phyloP scores from a whole-genome alignment of 129 eudicot genomes.

The Glebionis coronaria region DNA sequence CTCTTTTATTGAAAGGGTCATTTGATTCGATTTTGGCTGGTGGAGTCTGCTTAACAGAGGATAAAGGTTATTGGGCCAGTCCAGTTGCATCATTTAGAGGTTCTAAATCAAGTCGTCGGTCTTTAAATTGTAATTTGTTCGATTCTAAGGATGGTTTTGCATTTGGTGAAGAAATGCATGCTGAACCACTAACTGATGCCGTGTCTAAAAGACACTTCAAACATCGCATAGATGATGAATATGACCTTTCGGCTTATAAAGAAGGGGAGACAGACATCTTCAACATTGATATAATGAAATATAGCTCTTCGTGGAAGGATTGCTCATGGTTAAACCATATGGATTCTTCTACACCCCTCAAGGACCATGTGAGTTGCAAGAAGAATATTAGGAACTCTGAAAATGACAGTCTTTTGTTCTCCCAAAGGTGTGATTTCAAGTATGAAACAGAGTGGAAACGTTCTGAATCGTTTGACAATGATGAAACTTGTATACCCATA shows the following conservation, averaged over 20 bases:
- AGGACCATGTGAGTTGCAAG: too few relatives aligned
- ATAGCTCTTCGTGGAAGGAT: conserved; percentile 14
- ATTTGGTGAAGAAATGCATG: conserved; percentile 18
- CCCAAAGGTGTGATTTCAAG: conserved; percentile 24
- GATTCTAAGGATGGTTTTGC: background rate
- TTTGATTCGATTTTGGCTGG: conserved; percentile 20
- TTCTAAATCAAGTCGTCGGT: conserved; percentile 22
- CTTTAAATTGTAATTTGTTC: conserved; percentile 31
- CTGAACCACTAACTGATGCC: conserved; percentile 20
- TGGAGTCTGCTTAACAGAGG: conserved; percentile 25
- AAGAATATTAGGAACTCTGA: conserved; percentile 22
- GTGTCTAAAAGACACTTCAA: conserved; percentile 22
- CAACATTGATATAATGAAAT: conserved; percentile 20
- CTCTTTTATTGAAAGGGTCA: conserved; percentile 21
- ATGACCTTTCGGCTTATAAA: conserved; percentile 25
- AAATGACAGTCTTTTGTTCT: conserved; percentile 23
- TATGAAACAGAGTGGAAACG: conserved; percentile 31
- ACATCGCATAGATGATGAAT: conserved; percentile 10
- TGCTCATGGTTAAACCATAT: background rate
- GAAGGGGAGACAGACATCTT: conserved; percentile 24
- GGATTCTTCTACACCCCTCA: background rate
- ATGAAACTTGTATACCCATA: conserved; percentile 3
- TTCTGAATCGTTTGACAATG: background rate
- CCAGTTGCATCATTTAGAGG: conserved; percentile 25
- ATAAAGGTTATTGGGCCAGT: conserved; percentile 24